A percentile compares a stretch with the other conserved stretches of the same genome.
phyloP scores from a whole-genome alignment of 129 eudicot genomes.

The Saposhnikovia divaricata region DNA sequence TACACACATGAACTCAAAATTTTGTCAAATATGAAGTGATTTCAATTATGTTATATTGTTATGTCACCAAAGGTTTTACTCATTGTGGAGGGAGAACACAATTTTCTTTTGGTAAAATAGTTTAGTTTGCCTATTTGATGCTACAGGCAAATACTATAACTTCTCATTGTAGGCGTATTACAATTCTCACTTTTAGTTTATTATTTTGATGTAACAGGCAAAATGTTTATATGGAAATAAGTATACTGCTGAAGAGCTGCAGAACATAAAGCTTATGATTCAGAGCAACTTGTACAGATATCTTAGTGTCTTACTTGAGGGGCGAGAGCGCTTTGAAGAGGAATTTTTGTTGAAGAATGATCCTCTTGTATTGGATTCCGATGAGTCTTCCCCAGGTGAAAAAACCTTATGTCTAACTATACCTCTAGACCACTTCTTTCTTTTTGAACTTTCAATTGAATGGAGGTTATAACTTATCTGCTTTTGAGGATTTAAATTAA shows the following conservation, averaged over 20 bases:
- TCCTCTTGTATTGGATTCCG: constrained; percentile 4
- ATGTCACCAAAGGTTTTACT: not conserved
- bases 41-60: not conserved
- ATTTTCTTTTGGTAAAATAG: not conserved
- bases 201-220: constrained; percentile 26
- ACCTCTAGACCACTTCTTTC: too few relatives aligned
- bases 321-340: constrained; percentile 57
- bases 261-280: constrained; percentile 41
- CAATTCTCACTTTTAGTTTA: not conserved
- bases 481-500: not conserved
- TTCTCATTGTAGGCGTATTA: not conserved
- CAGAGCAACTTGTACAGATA: constrained; percentile 49
- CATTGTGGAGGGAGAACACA: not conserved
- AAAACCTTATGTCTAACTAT: not conserved
- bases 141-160: not conserved
- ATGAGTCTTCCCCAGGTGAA: constrained; percentile 21
- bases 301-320: constrained; percentile 46
- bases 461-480: not conserved
- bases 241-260: constrained; percentile 38
- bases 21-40: not conserved
- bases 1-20: not conserved
- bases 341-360: constrained; percentile 22
- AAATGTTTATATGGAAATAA: constrained; percentile 32
- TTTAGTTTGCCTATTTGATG: not conserved
- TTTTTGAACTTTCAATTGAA: not conserved